Evolutionary conservation across 2,329 filamentous ascomycete genomes (phyloP).

Genomic region (Dactylella cylindrospora): DNA sequence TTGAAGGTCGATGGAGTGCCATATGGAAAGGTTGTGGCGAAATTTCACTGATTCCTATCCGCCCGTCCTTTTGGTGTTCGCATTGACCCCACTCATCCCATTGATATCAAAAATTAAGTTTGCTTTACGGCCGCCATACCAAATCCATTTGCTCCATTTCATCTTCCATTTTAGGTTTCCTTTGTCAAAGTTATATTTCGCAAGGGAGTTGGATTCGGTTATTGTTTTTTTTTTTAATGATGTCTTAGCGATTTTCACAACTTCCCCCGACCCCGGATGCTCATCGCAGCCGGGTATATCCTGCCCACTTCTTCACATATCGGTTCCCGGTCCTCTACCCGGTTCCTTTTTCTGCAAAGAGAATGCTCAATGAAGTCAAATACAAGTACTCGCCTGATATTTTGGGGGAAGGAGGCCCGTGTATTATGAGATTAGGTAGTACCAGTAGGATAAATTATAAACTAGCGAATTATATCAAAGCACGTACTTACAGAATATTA

Average conservation of each 20-base stretch:
- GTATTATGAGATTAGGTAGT: no score
- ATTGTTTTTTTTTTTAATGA: conserved; percentile 13
- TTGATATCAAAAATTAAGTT: not conserved
- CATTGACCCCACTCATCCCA: no score
- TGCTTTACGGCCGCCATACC: not conserved
- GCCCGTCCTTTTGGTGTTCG: no score
- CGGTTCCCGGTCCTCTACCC: no score
- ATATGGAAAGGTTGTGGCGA: conserved; percentile 75
- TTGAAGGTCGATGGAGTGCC: conserved; percentile 74
- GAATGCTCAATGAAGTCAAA: no score
- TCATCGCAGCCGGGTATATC: not conserved
- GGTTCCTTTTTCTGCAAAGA: no score
- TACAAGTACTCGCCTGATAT: no score
- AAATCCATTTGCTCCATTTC: not conserved
- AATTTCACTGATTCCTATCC: conserved; percentile 68
- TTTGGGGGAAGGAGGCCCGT: no score
- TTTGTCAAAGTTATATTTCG: conserved; percentile 8
- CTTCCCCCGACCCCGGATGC: not conserved
- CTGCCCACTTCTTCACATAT: not conserved
- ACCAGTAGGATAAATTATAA: no score
- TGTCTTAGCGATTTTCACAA: conserved; percentile 38
- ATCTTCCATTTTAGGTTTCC: conserved; percentile 5
- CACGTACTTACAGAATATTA: conserved; percentile 26
- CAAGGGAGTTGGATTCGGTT: conserved; percentile 29
- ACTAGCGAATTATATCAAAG: conserved; percentile 39